Percentiles rank a stretch among this genome's conserved stretches.
phyloP scores from a whole-genome alignment of 345 rosid genomes.

The Trapa incisa region DNA sequence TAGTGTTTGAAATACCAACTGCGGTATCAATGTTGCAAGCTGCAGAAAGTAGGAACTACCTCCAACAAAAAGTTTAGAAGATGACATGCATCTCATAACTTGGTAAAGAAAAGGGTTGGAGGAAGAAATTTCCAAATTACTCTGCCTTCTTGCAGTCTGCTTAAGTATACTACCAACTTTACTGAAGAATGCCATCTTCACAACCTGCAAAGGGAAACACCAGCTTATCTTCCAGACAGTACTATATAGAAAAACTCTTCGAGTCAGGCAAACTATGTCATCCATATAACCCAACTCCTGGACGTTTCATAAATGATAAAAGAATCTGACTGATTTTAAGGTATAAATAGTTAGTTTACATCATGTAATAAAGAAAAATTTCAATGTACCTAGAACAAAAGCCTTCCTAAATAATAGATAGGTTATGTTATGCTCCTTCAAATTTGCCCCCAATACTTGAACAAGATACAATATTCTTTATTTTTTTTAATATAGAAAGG shows the following conservation, averaged over 20 bases:
- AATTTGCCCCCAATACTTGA: not conserved
- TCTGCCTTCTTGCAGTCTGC: conserved; percentile 51
- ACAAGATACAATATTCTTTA: not conserved
- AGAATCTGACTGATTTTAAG: too few species aligned
- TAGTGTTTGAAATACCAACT: not conserved
- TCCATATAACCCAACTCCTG: too few species aligned
- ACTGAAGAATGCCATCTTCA: conserved; percentile 67
- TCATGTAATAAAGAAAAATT: too few species aligned
- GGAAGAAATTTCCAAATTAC: conserved; percentile 27
- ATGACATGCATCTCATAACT: conserved; percentile 65
- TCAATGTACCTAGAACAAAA: not conserved
- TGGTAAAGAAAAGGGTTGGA: conserved; percentile 58
- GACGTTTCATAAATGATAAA: too few species aligned
- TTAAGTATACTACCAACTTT: conserved; percentile 57
- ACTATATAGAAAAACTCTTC: not conserved
- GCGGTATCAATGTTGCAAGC: not conserved
- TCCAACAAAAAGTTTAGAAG: conserved; percentile 72
- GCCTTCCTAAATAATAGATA: not conserved
- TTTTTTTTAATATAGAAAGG: not conserved
- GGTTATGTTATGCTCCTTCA: not conserved
- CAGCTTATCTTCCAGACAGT: not conserved
- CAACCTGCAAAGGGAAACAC: conserved; percentile 13
- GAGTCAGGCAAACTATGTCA: conserved; percentile 20
- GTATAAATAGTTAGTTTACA: not conserved
- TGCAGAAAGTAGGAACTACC: conserved; percentile 22